Conservation (phyloP, 2,329 filamentous ascomycete species). For the Remersonia thermophila region DNA sequence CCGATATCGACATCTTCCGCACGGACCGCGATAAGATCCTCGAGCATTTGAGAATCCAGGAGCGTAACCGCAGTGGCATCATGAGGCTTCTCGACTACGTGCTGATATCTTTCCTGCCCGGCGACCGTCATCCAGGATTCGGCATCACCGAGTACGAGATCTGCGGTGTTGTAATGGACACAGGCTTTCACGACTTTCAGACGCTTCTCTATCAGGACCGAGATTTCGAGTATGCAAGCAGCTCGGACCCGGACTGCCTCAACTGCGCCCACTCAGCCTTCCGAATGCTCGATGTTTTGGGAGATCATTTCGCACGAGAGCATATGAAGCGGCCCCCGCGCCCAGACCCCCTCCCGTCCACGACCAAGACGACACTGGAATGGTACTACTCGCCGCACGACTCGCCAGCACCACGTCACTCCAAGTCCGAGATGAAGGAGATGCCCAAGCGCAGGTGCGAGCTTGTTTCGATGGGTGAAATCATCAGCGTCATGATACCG, state of each 20-base stretch:
- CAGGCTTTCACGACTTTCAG: not conserved
- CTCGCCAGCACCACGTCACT: not conserved
- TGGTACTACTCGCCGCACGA: not conserved
- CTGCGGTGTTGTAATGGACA: not conserved
- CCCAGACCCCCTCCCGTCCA: not conserved
- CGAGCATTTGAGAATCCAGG: no score
- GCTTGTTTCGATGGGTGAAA: not conserved
- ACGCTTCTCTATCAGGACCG: not conserved
- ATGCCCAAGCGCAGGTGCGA: not conserved
- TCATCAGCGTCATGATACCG: not conserved
- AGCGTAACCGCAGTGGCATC: no score
- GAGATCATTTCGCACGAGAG: no score
- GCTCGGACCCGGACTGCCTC: not conserved
- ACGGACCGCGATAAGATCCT: no score
- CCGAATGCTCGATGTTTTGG: not conserved
- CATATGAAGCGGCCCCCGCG: not conserved
- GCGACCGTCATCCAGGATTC: not conserved
- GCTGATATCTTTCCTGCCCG: not conserved
- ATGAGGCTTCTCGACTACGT: not conserved
- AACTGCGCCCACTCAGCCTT: not conserved
- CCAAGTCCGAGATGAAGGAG: not conserved
- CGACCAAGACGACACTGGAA: not conserved
- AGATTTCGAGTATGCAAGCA: not conserved
- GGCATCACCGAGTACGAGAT: not conserved
- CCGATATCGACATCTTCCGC: no score